These are phyloP conservation scores for Pleoardoris graminearum DNA, from an alignment of 2,329 filamentous ascomycete species.

Conservation along the genomic window DNA sequence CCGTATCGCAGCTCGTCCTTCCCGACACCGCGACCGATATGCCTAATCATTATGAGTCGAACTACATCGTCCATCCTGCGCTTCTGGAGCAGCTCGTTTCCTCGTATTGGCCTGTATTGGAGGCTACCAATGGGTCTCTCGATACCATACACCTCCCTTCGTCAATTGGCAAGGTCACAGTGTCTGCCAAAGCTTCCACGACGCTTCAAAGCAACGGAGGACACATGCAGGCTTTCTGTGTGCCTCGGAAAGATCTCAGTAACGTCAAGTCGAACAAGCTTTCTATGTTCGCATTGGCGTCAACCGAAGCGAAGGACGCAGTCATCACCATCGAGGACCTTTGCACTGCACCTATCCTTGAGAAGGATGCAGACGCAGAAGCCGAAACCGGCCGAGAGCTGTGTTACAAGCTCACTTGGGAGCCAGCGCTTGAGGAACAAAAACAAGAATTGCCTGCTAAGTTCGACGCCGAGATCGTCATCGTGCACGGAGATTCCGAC, in stretches of 20 bases:
- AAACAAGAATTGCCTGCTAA: neutral
- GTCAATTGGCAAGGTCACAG: slow-evolving; percentile 26
- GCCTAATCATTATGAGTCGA: slow-evolving; percentile 32
- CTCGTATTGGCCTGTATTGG: slow-evolving; percentile 35
- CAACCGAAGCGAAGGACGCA: slow-evolving; percentile 13
- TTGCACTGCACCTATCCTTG: slow-evolving; percentile 25
- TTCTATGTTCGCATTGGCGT: slow-evolving; percentile 25
- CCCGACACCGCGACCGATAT: slow-evolving; percentile 28
- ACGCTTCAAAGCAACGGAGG: slow-evolving; percentile 5
- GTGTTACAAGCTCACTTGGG: slow-evolving; percentile 35
- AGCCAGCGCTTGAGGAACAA: slow-evolving; percentile 13
- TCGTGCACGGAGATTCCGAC: slow-evolving; percentile 2
- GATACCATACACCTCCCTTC: slow-evolving; percentile 27
- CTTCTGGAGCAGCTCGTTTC: slow-evolving; percentile 32
- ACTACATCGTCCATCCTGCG: slow-evolving; percentile 31
- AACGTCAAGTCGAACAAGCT: slow-evolving; percentile 21
- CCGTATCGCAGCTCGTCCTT: slow-evolving; percentile 25
- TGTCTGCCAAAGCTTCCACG: slow-evolving; percentile 19
- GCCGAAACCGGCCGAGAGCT: slow-evolving; percentile 21
- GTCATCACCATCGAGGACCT: slow-evolving; percentile 29
- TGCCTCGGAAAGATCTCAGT: slow-evolving; percentile 10
- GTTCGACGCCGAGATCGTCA: slow-evolving; percentile 1
- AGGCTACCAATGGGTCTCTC: slow-evolving; percentile 11
- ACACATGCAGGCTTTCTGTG: slow-evolving; percentile 21
- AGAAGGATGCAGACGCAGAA: slow-evolving; percentile 11